Base-by-base conservation (phyloP, 2,329 filamentous ascomycete species). In the Teratosphaeriaceae sp. region DNA sequence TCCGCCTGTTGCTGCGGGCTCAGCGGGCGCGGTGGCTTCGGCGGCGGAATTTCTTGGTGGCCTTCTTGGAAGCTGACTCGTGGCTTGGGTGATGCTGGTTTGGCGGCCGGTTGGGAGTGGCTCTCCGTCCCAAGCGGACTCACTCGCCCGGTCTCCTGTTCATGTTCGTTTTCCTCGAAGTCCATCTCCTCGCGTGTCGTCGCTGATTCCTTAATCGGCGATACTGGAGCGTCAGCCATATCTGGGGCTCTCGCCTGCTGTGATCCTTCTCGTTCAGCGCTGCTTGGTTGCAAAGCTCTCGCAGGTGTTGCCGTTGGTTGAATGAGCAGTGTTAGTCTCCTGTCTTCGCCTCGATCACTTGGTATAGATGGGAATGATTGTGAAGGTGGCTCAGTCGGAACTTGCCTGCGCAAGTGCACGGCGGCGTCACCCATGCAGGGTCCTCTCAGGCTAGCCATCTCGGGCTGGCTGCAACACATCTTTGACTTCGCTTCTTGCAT, bases 1-100 rank as follows among this genome's bases (percentile, higher is more conserved):
- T 90, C 84, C 37, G 87, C 88, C 70, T 94, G 85, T 65, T 94
- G 83, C 47, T 83, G 76, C 50, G 92, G 84, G 51, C 79, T 86
- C 58, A 88, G 59, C 37, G 90, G 90, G 46, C 89, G 80, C 24
- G 88, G 88, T 24, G 89, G 89, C 70, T 96, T 94, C 30, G 84
- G 76, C 12, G 88, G 88, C 19, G 82, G 66, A 16, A 62, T 62
- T 50, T 72, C 72, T 40, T 72, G 67, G 48, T 72, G 67, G 9
- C 68, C 64, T n/a, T 71, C 68, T 35, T 66, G 65, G 57, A 72
- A 73, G 50, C 66, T 69, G 22, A 72, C 70, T 24, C 64, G 63
- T 12, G 64, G 68, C 54, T 64, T 72, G 40, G 62, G 63, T 49
- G 58, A 68, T 7, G 61, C 62, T 13, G 68, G 53, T 12, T 65